A percentile compares a stretch with the other conserved stretches of the same genome.
These are phyloP conservation scores for Globisporangium megalacanthum DNA, from an alignment of 352 stramenopile species.

Conservation along the genomic window DNA sequence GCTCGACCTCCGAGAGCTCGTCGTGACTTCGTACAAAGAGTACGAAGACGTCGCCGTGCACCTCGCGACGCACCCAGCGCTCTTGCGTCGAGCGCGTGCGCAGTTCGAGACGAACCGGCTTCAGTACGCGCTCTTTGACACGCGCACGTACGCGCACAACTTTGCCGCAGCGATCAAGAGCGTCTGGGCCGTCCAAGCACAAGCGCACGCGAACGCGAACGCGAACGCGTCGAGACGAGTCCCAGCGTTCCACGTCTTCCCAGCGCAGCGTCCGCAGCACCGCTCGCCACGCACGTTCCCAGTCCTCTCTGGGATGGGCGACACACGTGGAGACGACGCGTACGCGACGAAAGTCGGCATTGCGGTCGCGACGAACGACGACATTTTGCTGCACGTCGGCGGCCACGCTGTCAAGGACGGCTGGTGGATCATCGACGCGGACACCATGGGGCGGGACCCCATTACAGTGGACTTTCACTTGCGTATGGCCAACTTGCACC, in stretches of 20 bases:
- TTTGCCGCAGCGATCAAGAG: constrained; percentile 45
- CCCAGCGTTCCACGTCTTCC: constrained; percentile 35
- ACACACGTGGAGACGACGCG: constrained; percentile 27
- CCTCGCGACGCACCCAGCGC: constrained; percentile 25
- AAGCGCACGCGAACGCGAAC: background rate
- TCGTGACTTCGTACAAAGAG: constrained; percentile 68
- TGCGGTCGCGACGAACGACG: constrained; percentile 20
- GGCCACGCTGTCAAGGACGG: constrained; percentile 30
- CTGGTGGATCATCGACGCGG: constrained; percentile 73
- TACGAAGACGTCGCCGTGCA: constrained; percentile 73
- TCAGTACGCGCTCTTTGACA: constrained; percentile 62
- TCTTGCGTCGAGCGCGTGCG: constrained; percentile 33
- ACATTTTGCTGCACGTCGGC: constrained; percentile 62
- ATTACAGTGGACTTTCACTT: constrained; percentile 48
- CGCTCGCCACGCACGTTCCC: constrained; percentile 26
- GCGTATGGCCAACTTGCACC: constrained; percentile 63
- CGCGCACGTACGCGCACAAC: constrained; percentile 32
- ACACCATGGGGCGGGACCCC: constrained; percentile 20
- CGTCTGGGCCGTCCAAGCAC: constrained; percentile 39
- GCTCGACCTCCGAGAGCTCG: constrained; percentile 44
- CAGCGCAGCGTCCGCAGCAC: constrained; percentile 11
- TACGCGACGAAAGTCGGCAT: constrained; percentile 30
- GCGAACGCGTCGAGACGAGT: background rate
- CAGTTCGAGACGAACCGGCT: constrained; percentile 39
- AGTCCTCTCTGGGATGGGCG: constrained; percentile 28